Conservation (phyloP, 2,329 filamentous ascomycete species). For the Colletotrichum sojae region DNA sequence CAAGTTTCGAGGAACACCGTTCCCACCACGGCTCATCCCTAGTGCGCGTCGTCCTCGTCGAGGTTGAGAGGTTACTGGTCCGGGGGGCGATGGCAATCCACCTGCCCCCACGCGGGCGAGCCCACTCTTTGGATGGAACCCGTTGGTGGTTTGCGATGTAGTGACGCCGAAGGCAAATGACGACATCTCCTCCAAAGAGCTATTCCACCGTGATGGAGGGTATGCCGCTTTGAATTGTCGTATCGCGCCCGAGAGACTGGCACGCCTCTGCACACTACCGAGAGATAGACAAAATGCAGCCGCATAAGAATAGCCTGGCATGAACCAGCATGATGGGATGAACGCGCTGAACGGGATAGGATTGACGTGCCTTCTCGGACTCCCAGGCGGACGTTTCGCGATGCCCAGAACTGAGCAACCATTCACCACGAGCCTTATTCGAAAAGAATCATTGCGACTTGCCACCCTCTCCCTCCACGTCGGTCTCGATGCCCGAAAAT, state of each 20-base stretch:
- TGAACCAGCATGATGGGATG: no score
- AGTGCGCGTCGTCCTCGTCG: not conserved
- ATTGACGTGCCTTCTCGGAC: no score
- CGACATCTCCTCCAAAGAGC: slow-evolving; percentile 23
- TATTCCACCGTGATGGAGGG: not conserved
- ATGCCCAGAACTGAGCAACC: not conserved
- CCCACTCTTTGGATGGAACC: slow-evolving; percentile 11
- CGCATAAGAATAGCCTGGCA: not conserved
- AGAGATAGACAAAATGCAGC: not conserved
- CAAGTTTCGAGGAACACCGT: not conserved
- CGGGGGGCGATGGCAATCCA: not conserved
- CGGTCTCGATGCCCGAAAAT: not conserved
- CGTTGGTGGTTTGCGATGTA: slow-evolving; percentile 20
- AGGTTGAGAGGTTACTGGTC: not conserved
- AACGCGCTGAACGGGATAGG: no score
- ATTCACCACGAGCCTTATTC: not conserved
- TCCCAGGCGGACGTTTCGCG: not conserved
- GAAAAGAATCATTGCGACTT: no score
- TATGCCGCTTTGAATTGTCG: not conserved
- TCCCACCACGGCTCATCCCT: slow-evolving; percentile 24
- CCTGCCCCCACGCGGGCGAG: slow-evolving; percentile 15
- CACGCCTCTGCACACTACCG: not conserved
- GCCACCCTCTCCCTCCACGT: not conserved
- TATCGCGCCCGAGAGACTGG: not conserved
- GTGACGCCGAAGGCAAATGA: slow-evolving; percentile 37